Conservation (phyloP, 345 rosid species). For the Viola odorata region DNA sequence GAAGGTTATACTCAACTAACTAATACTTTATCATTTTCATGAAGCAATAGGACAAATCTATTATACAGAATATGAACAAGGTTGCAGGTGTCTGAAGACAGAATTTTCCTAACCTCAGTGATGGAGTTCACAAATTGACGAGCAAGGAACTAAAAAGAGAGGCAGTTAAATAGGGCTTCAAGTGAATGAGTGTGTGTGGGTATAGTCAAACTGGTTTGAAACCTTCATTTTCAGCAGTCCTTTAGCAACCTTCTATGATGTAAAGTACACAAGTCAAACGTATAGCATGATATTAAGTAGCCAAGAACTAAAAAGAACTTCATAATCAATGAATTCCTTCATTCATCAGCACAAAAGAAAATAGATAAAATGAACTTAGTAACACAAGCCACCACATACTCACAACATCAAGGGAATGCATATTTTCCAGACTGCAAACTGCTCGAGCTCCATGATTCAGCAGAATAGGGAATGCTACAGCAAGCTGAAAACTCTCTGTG, state of each 20-base stretch:
- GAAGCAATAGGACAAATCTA: too few species aligned
- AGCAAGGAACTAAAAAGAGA: too few species aligned
- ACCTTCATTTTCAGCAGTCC: background rate
- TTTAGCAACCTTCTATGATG: background rate
- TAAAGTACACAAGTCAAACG: background rate
- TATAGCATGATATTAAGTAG: background rate
- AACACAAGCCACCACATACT: slow-evolving; percentile 19
- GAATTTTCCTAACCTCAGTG: too few species aligned
- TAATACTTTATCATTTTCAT: too few species aligned
- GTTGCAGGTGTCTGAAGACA: too few species aligned
- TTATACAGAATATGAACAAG: too few species aligned
- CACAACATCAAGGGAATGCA: slow-evolving; percentile 71
- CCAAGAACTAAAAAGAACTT: background rate
- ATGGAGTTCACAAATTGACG: too few species aligned
- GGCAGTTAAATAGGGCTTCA: too few species aligned
- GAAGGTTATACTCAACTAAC: too few species aligned
- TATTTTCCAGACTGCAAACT: slow-evolving; percentile 77
- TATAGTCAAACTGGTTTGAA: too few species aligned
- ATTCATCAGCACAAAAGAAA: background rate
- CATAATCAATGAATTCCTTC: background rate
- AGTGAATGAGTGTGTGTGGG: too few species aligned
- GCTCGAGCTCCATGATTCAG: slow-evolving; percentile 67
- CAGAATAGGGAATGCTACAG: slow-evolving; percentile 75
- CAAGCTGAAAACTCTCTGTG: slow-evolving; percentile 81
- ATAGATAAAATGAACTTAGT: slow-evolving; percentile 3